Evolutionary conservation across 192 early-diverging fungal genomes (phyloP).

Genomic region (Coemansia brasiliensis): DNA sequence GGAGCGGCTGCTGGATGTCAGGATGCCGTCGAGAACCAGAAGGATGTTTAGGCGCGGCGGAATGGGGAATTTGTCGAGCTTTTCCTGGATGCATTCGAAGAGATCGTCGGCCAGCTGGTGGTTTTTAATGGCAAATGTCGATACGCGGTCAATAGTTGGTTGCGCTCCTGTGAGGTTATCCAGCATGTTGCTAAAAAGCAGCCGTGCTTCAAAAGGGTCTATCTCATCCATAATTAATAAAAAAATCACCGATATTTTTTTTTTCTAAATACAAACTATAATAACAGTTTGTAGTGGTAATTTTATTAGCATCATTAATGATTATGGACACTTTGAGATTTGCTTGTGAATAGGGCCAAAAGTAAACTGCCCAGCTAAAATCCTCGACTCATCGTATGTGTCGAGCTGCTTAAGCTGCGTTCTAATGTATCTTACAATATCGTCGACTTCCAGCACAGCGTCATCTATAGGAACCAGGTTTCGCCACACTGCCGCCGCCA

Average conservation of each 20-base stretch:
- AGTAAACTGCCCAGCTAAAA: constrained; percentile 29
- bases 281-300: background rate
- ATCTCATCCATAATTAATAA: constrained; percentile 45
- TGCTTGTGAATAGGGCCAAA: constrained; percentile 32
- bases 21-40: constrained; percentile 52
- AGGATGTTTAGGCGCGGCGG: constrained; percentile 54
- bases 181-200: constrained; percentile 56
- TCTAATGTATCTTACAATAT: constrained; percentile 26
- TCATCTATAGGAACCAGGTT: constrained; percentile 45
- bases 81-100: constrained; percentile 54
- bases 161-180: constrained; percentile 49
- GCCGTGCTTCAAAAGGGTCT: constrained; percentile 54
- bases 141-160: constrained; percentile 45
- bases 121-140: constrained; percentile 49
- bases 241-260: background rate
- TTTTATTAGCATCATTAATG: background rate
- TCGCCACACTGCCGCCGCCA: constrained; percentile 88
- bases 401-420: constrained; percentile 32
- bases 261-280: background rate
- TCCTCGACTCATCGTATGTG: constrained; percentile 12
- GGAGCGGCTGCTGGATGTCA: constrained; percentile 6
- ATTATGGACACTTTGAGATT: background rate
- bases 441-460: constrained; percentile 28
- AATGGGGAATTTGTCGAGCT: constrained; percentile 38
- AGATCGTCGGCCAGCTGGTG: constrained; percentile 40